phyloP scores from a whole-genome alignment of 495 filamentous ascomycete genomes.

The Hypomontagnella submonticulosa region DNA sequence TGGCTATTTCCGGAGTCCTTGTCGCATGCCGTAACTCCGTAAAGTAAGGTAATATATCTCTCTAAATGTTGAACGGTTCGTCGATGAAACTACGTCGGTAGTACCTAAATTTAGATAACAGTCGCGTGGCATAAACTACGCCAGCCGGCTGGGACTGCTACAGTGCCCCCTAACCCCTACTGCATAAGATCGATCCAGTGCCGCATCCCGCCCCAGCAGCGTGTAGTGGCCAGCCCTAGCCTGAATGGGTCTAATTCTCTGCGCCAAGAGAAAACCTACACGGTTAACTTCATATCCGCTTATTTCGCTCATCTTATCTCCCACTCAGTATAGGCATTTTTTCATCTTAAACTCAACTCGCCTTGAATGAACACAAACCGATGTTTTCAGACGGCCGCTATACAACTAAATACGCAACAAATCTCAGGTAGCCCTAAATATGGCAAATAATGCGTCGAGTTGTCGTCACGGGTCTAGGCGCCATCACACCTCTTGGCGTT shows the following conservation, averaged over 20 bases:
- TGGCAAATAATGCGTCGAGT: slow-evolving; percentile 81
- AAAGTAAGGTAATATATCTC: no score
- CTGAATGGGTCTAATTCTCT: background rate
- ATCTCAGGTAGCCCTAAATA: slow-evolving; percentile 36
- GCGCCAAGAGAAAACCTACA: background rate
- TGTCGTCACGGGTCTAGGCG: slow-evolving; percentile 93
- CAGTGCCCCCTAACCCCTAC: no score
- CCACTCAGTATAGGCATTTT: background rate
- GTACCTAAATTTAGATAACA: slow-evolving; percentile 29
- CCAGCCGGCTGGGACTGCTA: background rate
- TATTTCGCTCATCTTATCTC: slow-evolving; percentile 11
- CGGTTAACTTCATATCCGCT: slow-evolving; percentile 24
- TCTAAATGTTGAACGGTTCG: no score
- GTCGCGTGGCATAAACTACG: slow-evolving; percentile 33
- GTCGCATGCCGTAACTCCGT: no score
- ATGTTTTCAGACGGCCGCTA: background rate
- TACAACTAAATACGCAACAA: background rate
- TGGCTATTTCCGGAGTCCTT: no score
- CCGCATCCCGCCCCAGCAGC: background rate
- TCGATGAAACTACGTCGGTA: no score
- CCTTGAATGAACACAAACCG: no score
- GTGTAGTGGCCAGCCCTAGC: no score
- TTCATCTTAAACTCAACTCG: background rate
- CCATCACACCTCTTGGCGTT: slow-evolving; percentile 89
- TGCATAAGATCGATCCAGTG: slow-evolving; percentile 3